Percentiles rank a stretch among this genome's conserved stretches.
These are phyloP conservation scores for Tolypocladium pustulatum DNA, from an alignment of 2,329 filamentous ascomycete species.

Conservation along the genomic window DNA sequence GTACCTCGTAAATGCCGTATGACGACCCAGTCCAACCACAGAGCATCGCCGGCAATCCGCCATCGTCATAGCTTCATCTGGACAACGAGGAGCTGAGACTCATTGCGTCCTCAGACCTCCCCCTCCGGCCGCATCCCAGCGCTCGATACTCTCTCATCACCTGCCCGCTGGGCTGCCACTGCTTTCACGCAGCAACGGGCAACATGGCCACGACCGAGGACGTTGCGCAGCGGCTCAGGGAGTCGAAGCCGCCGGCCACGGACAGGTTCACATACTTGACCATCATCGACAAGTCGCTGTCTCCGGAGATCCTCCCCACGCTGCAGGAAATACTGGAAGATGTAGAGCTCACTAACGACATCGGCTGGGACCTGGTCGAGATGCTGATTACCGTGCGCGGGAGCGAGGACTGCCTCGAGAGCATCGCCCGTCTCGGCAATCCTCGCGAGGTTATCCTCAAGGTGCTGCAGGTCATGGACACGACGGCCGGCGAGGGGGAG, in stretches of 20 bases:
- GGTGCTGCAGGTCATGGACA: constrained; percentile 61
- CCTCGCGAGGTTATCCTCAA: constrained; percentile 75
- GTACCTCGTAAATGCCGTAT: neutral
- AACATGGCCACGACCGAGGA: constrained; percentile 25
- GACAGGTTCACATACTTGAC: constrained; percentile 71
- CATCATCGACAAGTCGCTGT: constrained; percentile 64
- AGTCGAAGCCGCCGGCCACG: constrained; percentile 39
- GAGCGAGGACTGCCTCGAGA: constrained; percentile 61
- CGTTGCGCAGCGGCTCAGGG: constrained; percentile 33
- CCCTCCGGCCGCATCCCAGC: neutral
- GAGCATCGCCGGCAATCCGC: neutral
- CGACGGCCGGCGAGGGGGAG: constrained; percentile 26
- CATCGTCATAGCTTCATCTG: neutral
- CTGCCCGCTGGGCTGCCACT: neutral
- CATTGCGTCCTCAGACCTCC: neutral
- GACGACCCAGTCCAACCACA: neutral
- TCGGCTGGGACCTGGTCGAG: constrained; percentile 77
- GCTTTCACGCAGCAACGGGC: neutral
- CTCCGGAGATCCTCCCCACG: constrained; percentile 53
- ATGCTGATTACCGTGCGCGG: constrained; percentile 58
- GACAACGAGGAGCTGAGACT: neutral
- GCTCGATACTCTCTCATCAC: neutral
- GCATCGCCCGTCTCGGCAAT: constrained; percentile 67
- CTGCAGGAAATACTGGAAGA: constrained; percentile 62
- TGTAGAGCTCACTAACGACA: constrained; percentile 58